phyloP scores from a whole-genome alignment of 1,139 yeast genomes.

The Zygoascus meyerae region DNA sequence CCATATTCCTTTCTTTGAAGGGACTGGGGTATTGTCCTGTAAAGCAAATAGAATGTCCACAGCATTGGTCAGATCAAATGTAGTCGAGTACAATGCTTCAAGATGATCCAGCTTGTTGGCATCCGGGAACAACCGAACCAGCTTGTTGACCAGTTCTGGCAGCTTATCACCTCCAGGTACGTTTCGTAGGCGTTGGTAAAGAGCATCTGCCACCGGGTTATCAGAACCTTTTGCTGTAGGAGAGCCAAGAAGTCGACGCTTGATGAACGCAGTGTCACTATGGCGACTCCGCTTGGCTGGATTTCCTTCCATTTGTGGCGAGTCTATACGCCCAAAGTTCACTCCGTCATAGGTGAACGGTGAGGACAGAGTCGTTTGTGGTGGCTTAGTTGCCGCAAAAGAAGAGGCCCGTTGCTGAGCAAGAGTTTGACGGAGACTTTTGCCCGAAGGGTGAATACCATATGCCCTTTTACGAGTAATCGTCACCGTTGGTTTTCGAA shows the following conservation, averaged over 20 bases:
- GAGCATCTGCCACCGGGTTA: neutral
- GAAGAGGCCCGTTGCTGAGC: too few species aligned
- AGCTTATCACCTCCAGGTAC: conserved; percentile 5
- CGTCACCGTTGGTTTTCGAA: too few species aligned
- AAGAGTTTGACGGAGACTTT: too few species aligned
- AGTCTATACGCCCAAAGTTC: too few species aligned
- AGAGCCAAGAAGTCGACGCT: neutral
- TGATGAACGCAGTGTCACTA: neutral
- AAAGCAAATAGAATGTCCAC: conserved; percentile 6
- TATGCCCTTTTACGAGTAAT: too few species aligned
- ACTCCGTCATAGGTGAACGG: neutral
- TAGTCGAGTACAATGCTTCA: conserved; percentile 5
- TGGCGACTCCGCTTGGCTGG: neutral
- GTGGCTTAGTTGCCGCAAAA: too few species aligned
- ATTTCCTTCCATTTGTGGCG: too few species aligned
- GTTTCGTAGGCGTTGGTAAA: neutral
- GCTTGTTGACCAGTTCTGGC: conserved; percentile 4
- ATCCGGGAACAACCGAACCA: conserved; percentile 3
- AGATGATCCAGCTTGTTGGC: conserved; percentile 3
- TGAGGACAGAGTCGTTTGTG: neutral
- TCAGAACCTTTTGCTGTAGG: neutral
- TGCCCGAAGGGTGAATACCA: too few species aligned
- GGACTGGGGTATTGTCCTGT: conserved; percentile 5
- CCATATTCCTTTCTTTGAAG: conserved; percentile 13
- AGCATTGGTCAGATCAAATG: conserved; percentile 5